These are phyloP conservation scores for Rickenella mellea DNA, from an alignment of 768 basidiomycete genomes.

Conservation along the genomic window DNA sequence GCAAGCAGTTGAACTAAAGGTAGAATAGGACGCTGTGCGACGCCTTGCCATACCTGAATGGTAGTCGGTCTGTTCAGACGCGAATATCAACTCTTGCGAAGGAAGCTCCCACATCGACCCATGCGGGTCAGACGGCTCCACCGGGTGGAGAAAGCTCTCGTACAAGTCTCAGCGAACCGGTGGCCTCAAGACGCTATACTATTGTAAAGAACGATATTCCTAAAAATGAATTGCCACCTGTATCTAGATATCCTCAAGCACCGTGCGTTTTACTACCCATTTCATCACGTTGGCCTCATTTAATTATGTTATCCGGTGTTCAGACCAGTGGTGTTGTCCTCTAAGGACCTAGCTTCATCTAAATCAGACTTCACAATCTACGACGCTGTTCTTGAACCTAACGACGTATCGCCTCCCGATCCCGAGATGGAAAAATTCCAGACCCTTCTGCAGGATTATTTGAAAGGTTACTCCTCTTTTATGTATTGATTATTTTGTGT, in stretches of 20 bases:
- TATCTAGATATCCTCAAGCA: conserved; percentile 10
- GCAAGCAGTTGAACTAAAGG: conserved; percentile 53
- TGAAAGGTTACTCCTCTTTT: no score
- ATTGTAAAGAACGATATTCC: conserved; percentile 30
- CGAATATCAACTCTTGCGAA: conserved; percentile 46
- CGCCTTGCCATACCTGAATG: background rate
- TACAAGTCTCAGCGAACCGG: conserved; percentile 13
- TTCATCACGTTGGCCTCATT: background rate
- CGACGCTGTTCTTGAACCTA: conserved; percentile 50
- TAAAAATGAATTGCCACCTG: background rate
- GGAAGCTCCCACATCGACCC: conserved; percentile 17
- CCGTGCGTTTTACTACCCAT: conserved; percentile 14
- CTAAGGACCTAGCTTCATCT: conserved; percentile 32
- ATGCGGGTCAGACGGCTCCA: conserved; percentile 9
- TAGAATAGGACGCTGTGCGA: conserved; percentile 17
- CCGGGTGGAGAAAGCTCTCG: conserved; percentile 10
- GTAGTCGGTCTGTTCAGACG: conserved; percentile 26
- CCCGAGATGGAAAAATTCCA: conserved; percentile 70
- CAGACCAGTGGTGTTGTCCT: conserved; percentile 49
- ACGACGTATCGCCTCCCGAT: conserved; percentile 26
- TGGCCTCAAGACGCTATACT: conserved; percentile 35
- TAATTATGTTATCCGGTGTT: background rate
- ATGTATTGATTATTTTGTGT: no score
- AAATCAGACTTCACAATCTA: conserved; percentile 52
- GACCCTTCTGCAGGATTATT: conserved; percentile 69